These are phyloP conservation scores for Petunia secreta DNA, from an alignment of 257 asterid genomes.

Conservation along the genomic window DNA sequence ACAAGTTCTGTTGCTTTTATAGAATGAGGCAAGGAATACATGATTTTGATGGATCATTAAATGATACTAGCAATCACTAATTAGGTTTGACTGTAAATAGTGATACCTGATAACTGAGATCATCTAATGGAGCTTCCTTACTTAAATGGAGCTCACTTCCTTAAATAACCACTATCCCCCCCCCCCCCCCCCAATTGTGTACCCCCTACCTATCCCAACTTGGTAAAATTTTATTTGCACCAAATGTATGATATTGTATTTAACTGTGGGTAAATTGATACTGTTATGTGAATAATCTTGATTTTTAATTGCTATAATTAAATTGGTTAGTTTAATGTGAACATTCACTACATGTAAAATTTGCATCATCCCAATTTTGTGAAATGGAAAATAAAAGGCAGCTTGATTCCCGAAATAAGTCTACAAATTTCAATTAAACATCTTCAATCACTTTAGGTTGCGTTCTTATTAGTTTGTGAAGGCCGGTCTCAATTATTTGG, in stretches of 20 bases:
- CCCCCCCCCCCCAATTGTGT: too few species aligned
- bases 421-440: background rate
- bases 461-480: too few species aligned
- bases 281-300: too few species aligned
- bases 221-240: background rate
- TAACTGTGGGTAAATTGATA: too few species aligned
- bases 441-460: too few species aligned
- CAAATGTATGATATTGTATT: too few species aligned
- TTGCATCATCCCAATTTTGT: too few species aligned
- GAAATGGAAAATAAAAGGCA: too few species aligned
- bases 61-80: slow-evolving; percentile 46
- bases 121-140: background rate
- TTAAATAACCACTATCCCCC: background rate
- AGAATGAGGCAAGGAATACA: background rate
- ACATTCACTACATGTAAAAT: too few species aligned
- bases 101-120: background rate
- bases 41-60: slow-evolving; percentile 22
- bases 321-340: too few species aligned
- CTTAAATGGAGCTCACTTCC: background rate
- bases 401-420: background rate
- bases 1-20: slow-evolving; percentile 14
- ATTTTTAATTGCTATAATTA: too few species aligned
- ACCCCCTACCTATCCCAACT: background rate
- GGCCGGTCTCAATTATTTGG: too few species aligned
- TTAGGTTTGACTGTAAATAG: slow-evolving; percentile 43